Conservation (phyloP, 2,329 filamentous ascomycete species). For the Daldinia sp. region DNA sequence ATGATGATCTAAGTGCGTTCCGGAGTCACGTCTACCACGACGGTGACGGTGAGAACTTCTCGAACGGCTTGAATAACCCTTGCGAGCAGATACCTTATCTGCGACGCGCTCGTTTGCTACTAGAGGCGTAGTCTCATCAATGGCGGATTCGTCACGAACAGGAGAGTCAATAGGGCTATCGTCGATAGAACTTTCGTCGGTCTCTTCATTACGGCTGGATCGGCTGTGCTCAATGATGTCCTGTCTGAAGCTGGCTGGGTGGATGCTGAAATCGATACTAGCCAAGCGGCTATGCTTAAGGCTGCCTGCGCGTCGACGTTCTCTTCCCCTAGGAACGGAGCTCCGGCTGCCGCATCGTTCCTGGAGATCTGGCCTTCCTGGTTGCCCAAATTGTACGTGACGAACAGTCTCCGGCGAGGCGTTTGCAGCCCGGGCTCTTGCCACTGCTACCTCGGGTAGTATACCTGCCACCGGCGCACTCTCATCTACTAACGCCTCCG, state of each 20-base stretch:
- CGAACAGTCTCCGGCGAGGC: slow-evolving; percentile 53
- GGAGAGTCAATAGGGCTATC: slow-evolving; percentile 56
- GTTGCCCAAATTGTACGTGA: slow-evolving; percentile 57
- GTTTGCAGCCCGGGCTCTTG: slow-evolving; percentile 55
- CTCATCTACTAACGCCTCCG: slow-evolving; percentile 61
- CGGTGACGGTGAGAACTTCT: slow-evolving; percentile 47
- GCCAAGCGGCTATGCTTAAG: slow-evolving; percentile 69
- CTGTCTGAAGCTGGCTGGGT: slow-evolving; percentile 90
- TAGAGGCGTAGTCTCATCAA: slow-evolving; percentile 57
- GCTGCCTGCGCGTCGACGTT: slow-evolving; percentile 61
- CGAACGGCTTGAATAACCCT: slow-evolving; percentile 47
- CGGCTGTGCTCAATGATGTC: slow-evolving; percentile 90
- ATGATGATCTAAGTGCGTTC: slow-evolving; percentile 78
- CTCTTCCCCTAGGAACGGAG: slow-evolving; percentile 56
- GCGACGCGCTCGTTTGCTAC: slow-evolving; percentile 47
- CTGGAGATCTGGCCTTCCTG: slow-evolving; percentile 43
- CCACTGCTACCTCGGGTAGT: slow-evolving; percentile 71
- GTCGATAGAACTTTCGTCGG: slow-evolving; percentile 66
- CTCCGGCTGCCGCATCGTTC: slow-evolving; percentile 46
- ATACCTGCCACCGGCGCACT: slow-evolving; percentile 71
- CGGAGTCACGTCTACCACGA: slow-evolving; percentile 61
- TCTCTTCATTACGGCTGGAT: slow-evolving; percentile 65
- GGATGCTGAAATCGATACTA: slow-evolving; percentile 81
- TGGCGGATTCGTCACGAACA: slow-evolving; percentile 47
- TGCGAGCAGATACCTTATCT: slow-evolving; percentile 49